These are phyloP conservation scores for Leptographium wingfieldii DNA, from an alignment of 2,329 filamentous ascomycete genomes.

Conservation along the genomic window DNA sequence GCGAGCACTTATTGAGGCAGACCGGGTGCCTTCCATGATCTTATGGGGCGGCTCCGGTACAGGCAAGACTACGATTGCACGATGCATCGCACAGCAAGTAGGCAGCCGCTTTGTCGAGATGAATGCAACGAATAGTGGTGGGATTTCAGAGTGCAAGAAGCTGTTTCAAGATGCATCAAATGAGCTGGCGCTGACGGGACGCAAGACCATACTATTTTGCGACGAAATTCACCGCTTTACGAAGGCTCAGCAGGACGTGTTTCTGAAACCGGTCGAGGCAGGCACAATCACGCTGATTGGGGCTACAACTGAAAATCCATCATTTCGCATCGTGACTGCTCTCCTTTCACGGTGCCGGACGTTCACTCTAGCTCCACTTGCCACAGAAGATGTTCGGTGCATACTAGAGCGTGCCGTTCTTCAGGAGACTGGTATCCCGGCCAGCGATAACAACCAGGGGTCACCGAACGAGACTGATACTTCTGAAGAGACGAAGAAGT, in stretches of 20 bases:
- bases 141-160: slow-evolving; percentile 84
- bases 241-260: slow-evolving; percentile 90
- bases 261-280: slow-evolving; percentile 80
- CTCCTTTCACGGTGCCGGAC: slow-evolving; percentile 81
- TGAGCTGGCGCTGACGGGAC: slow-evolving; percentile 67
- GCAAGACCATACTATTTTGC: slow-evolving; percentile 93
- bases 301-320: slow-evolving; percentile 93
- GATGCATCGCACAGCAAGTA: slow-evolving; percentile 73
- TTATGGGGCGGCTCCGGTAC: slow-evolving; percentile 77
- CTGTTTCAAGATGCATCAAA: slow-evolving; percentile 74
- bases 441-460: neutral
- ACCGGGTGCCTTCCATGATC: slow-evolving; percentile 87
- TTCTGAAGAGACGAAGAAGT: neutral
- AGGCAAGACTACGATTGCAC: slow-evolving; percentile 83
- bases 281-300: slow-evolving; percentile 87
- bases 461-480: slow-evolving; percentile 29
- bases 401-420: slow-evolving; percentile 68
- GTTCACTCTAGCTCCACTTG: slow-evolving; percentile 71
- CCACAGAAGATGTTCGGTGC: slow-evolving; percentile 53
- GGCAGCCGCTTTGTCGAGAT: slow-evolving; percentile 87
- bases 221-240: slow-evolving; percentile 92
- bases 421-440: slow-evolving; percentile 30
- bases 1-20: slow-evolving; percentile 71
- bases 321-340: slow-evolving; percentile 82
- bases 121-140: slow-evolving; percentile 81